These are phyloP conservation scores for Apiospora arundinis DNA, from an alignment of 2,329 filamentous ascomycete genomes.

Conservation along the genomic window DNA sequence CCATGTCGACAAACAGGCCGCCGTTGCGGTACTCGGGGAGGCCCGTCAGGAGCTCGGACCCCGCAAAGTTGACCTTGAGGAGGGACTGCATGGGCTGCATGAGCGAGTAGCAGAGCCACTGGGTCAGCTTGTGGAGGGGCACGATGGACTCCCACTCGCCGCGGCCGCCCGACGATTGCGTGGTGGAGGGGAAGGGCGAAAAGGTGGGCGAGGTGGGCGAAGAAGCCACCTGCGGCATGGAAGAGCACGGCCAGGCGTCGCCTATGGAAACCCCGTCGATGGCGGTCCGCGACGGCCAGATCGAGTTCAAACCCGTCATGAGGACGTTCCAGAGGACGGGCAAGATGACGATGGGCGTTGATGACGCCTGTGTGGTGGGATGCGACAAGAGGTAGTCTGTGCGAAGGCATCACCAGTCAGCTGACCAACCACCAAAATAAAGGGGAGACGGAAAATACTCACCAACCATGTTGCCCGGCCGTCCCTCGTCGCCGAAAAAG, in stretches of 20 bases:
- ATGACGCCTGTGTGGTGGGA: conserved; percentile 86
- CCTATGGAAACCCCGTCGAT: conserved; percentile 88
- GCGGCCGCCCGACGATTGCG: neutral
- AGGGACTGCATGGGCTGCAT: conserved; percentile 68
- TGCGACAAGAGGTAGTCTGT: conserved; percentile 91
- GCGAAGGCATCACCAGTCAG: conserved; percentile 9
- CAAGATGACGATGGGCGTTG: conserved; percentile 65
- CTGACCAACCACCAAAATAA: neutral
- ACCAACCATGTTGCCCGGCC: conserved; percentile 96
- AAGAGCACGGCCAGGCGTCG: conserved; percentile 90
- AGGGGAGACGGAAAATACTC: conserved; percentile 38
- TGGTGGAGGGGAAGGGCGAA: conserved; percentile 26
- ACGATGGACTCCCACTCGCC: conserved; percentile 46
- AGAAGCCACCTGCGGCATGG: conserved; percentile 26
- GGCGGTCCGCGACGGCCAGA: conserved; percentile 91
- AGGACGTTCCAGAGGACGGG: conserved; percentile 85
- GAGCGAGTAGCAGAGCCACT: conserved; percentile 76
- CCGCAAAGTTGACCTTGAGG: conserved; percentile 57
- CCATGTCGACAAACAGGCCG: conserved; percentile 69
- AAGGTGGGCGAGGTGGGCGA: conserved; percentile 26
- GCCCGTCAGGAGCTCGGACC: conserved; percentile 65
- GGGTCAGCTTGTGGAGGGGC: conserved; percentile 68
- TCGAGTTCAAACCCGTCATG: conserved; percentile 83
- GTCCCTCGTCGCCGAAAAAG: conserved; percentile 81
- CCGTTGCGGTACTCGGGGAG: conserved; percentile 77